Evolutionary conservation across 1,284 basidiomycete species (phyloP), one percentile per base, ranked within the genome.

Genomic region (Heterobasidion occidentale): DNA sequence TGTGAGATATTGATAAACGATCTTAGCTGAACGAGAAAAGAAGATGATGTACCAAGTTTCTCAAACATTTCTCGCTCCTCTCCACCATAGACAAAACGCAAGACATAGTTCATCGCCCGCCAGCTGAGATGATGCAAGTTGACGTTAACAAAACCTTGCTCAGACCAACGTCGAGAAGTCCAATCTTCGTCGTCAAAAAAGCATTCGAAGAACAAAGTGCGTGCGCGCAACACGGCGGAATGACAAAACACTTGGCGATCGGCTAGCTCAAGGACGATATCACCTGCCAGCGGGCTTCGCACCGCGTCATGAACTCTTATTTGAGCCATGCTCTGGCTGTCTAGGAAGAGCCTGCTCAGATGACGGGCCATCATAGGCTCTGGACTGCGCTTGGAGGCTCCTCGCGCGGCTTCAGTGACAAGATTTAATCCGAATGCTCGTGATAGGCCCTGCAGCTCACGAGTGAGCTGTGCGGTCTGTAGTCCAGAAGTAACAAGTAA

Each of bases 101-200:
- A 70, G 1, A 95, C 91, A 64, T 86, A 87, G 53, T 79, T 74
- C 80, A 95, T 88, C 2, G 84, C 80, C 51, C 80, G 77, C 87
- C 88, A 93, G 19, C 75, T 73, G 59, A 94, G 65, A 71, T 98
- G 94, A 51, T 69, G 70, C 76, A 98, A 76, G 61, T 92, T 74
- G 49, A 98, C 70, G 1, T 71, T 70, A 12, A 97, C 67, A 2
- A 79, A 77, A 9, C 78, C 80, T 11, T 81, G 74, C 9, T 65
- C 62, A n/a, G 75, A 76, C 76, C 83, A 80, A 9, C 90, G 78
- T 20, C 77, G 74, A 19, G 61, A 65, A 3, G 90, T 91, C 94
- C 96, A 98, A 46, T 86, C 91, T 27, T 78, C 75, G 63, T 94
- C 86, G 52, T 85, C 84, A 67, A 96, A 94, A 69, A 99, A 88